Evolutionary conservation across 371 early-diverging fungal species (phyloP).

Genomic region (Conidiobolus coronatus): DNA sequence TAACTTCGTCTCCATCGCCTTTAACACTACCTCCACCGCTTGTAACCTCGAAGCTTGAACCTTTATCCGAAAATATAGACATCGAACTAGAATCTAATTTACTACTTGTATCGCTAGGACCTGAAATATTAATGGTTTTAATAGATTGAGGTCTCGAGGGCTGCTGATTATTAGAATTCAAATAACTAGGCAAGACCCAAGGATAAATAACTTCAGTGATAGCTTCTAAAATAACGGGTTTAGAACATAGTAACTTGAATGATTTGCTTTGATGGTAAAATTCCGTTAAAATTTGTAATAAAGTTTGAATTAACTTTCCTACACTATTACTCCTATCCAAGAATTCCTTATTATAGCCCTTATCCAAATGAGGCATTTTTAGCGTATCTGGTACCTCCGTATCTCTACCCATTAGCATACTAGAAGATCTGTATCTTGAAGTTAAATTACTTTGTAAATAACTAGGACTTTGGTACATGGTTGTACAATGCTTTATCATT

Average conservation of each 20-base stretch:
- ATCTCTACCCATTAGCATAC: conserved; percentile 7
- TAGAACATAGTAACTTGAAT: conserved; percentile 25
- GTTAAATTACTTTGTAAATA: no score
- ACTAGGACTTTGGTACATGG: no score
- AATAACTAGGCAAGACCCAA: no score
- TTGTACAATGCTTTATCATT: conserved; percentile 14
- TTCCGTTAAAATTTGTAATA: conserved; percentile 26
- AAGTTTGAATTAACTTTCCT: conserved; percentile 13
- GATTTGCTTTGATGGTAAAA: conserved; percentile 24
- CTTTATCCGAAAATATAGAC: background rate
- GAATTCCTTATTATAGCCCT: background rate
- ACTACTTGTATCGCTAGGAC: no score
- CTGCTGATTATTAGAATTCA: no score
- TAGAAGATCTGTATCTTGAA: conserved; percentile 6
- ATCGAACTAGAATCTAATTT: no score
- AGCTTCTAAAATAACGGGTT: conserved; percentile 5
- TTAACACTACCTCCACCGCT: no score
- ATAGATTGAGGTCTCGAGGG: no score
- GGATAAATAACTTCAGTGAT: background rate
- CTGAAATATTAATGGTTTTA: no score
- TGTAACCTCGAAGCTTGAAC: background rate
- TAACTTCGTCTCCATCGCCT: no score
- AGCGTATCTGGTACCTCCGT: conserved; percentile 1
- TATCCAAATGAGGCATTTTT: background rate
- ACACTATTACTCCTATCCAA: background rate